phyloP scores from a whole-genome alignment of 1,284 basidiomycete species.

The Puccinia polysora region DNA sequence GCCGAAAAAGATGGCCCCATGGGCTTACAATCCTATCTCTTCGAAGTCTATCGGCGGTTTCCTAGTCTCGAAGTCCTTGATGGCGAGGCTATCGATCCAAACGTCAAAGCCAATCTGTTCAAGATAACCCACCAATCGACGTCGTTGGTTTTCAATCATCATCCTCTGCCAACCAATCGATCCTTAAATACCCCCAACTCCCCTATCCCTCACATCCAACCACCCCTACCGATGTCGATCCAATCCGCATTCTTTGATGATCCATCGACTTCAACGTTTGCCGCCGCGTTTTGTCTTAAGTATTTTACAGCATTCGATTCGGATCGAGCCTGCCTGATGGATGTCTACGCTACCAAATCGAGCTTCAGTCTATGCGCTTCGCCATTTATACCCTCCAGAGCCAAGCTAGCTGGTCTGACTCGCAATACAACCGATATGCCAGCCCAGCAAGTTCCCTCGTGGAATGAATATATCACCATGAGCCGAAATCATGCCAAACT shows the following conservation, averaged over 20 bases:
- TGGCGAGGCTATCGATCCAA: conserved; percentile 31
- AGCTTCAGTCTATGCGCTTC: conserved; percentile 28
- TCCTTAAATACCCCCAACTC: no score
- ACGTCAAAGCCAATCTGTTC: conserved; percentile 12
- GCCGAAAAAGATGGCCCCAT: conserved; percentile 61
- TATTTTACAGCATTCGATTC: conserved; percentile 41
- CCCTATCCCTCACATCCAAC: no score
- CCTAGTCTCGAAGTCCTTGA: conserved; percentile 29
- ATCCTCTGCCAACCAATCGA: no score
- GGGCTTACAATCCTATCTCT: conserved; percentile 57
- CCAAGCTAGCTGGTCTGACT: conserved; percentile 17
- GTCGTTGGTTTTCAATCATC: no score
- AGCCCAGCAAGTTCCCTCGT: conserved; percentile 30
- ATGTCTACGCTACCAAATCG: conserved; percentile 34
- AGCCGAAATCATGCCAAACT: conserved; percentile 31
- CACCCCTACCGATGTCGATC: conserved; percentile 15
- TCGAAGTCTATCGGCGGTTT: conserved; percentile 16
- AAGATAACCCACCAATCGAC: not conserved
- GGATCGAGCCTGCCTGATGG: conserved; percentile 18
- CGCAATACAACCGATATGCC: conserved; percentile 28
- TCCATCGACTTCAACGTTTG: conserved; percentile 20
- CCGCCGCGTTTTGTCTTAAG: conserved; percentile 29
- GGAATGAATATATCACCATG: conserved; percentile 34
- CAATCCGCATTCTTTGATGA: conserved; percentile 28
- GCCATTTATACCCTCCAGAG: not conserved